Conservation (phyloP, 2,329 filamentous ascomycete genomes). For the Fusarium chlamydosporum region DNA sequence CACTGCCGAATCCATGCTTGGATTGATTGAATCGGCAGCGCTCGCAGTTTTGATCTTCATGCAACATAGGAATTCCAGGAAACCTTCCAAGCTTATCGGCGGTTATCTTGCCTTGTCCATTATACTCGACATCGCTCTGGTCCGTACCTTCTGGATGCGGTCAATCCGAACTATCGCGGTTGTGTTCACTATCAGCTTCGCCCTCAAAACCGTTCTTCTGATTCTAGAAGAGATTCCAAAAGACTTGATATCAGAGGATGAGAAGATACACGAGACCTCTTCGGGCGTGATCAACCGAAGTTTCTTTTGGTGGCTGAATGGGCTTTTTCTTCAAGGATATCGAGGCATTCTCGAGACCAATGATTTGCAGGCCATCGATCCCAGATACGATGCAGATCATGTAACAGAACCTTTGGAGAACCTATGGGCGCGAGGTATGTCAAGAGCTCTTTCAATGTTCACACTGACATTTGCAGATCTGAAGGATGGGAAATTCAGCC, state of each 20-base stretch:
- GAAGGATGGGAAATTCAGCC: slow-evolving; percentile 42
- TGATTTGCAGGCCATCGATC: slow-evolving; percentile 49
- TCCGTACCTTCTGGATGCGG: slow-evolving; percentile 55
- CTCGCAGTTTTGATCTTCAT: slow-evolving; percentile 52
- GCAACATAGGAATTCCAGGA: slow-evolving; percentile 54
- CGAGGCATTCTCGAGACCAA: slow-evolving; percentile 44
- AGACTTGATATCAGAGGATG: slow-evolving; percentile 29
- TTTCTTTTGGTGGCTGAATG: slow-evolving; percentile 57
- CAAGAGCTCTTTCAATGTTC: fast-evolving
- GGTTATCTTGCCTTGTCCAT: slow-evolving; percentile 53
- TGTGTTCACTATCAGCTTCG: slow-evolving; percentile 50
- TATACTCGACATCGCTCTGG: slow-evolving; percentile 54
- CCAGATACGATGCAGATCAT: slow-evolving; percentile 48
- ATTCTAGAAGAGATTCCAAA: slow-evolving; percentile 55
- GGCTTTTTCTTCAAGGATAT: slow-evolving; percentile 50
- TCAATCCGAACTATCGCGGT: slow-evolving; percentile 45
- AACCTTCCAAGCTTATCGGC: slow-evolving; percentile 54
- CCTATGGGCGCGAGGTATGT: slow-evolving; percentile 46
- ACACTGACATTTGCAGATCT: slow-evolving; percentile 16
- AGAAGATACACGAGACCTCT: slow-evolving; percentile 52
- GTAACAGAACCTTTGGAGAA: slow-evolving; percentile 41
- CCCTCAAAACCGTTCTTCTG: slow-evolving; percentile 50
- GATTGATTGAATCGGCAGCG: slow-evolving; percentile 48
- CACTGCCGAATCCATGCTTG: slow-evolving; percentile 50
- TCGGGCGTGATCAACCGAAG: slow-evolving; percentile 54